phyloP scores from a whole-genome alignment of 2,329 filamentous ascomycete genomes.

The Sclerotinia spermophila region DNA sequence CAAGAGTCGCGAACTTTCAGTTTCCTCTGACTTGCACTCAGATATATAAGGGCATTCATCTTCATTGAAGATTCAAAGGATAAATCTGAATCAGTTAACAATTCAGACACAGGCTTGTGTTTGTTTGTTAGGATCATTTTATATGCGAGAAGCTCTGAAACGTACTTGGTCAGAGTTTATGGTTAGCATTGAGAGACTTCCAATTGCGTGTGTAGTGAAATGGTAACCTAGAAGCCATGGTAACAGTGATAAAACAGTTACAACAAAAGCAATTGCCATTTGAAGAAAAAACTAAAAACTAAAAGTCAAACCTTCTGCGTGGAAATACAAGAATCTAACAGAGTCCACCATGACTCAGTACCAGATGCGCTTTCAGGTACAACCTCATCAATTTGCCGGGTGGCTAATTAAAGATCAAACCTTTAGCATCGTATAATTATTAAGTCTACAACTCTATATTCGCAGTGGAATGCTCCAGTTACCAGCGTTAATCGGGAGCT shows the following conservation, averaged over 20 bases:
- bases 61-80: not conserved
- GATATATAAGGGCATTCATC: not conserved
- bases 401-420: not conserved
- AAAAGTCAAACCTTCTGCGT: not conserved
- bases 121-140: rapidly evolving
- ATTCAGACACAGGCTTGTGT: not conserved
- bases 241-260: not conserved
- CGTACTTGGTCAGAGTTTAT: not conserved
- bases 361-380: not conserved
- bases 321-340: not conserved
- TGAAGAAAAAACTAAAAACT: not conserved
- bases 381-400: not conserved
- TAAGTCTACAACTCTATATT: not conserved
- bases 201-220: not conserved
- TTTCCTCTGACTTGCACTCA: rapidly evolving
- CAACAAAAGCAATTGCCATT: too few relatives aligned
- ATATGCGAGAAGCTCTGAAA: not conserved
- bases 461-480: too few relatives aligned
- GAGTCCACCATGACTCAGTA: rapidly evolving
- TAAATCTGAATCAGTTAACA: rapidly evolving
- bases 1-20: not conserved
- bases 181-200: rapidly evolving
- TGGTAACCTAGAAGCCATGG: not conserved
- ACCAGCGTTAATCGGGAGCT: too few relatives aligned
- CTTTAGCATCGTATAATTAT: not conserved